phyloP scores from a whole-genome alignment of 73 alveolate genomes.

The Uronychia binucleata region DNA sequence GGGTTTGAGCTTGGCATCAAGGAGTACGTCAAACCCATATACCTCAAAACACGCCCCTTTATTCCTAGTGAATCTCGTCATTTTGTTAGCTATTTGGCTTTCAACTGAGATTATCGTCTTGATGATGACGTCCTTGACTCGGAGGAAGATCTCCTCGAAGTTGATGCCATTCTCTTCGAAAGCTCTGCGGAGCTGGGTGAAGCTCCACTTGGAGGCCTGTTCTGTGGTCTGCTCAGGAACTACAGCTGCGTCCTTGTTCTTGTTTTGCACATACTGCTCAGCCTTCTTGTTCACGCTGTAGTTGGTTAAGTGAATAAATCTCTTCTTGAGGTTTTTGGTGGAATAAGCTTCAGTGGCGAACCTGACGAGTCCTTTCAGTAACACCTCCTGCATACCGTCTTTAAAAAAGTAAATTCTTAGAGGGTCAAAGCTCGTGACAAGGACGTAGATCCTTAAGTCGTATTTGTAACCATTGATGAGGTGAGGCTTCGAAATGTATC shows the following conservation, averaged over 20 bases:
- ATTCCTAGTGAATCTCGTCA: conserved; percentile 60
- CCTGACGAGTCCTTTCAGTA: conserved; percentile 66
- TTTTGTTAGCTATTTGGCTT: conserved; percentile 63
- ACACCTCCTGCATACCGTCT: too few species aligned
- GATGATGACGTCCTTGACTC: conserved; percentile 75
- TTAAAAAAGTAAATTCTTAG: conserved; percentile 57
- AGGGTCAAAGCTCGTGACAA: conserved; percentile 71
- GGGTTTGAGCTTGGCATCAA: conserved; percentile 88
- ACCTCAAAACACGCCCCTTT: conserved; percentile 86
- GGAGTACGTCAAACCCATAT: conserved; percentile 92
- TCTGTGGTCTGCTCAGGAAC: conserved; percentile 26
- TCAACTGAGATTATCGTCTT: conserved; percentile 75
- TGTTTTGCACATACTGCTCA: conserved; percentile 56
- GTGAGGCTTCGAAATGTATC: conserved; percentile 65
- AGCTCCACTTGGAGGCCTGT: conserved; percentile 71
- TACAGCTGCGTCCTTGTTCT: conserved; percentile 28
- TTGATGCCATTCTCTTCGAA: conserved; percentile 42
- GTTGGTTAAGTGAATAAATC: conserved; percentile 71
- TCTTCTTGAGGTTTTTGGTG: conserved; percentile 28
- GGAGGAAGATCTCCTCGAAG: conserved; percentile 64
- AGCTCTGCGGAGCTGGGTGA: conserved; percentile 37
- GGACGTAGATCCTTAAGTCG: conserved; percentile 72
- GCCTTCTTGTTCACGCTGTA: conserved; percentile 76
- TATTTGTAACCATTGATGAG: conserved; percentile 63
- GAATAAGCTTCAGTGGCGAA: conserved; percentile 67